Evolutionary conservation across 257 asterid genomes (phyloP).

Genomic region (Cinchona pubescens): DNA sequence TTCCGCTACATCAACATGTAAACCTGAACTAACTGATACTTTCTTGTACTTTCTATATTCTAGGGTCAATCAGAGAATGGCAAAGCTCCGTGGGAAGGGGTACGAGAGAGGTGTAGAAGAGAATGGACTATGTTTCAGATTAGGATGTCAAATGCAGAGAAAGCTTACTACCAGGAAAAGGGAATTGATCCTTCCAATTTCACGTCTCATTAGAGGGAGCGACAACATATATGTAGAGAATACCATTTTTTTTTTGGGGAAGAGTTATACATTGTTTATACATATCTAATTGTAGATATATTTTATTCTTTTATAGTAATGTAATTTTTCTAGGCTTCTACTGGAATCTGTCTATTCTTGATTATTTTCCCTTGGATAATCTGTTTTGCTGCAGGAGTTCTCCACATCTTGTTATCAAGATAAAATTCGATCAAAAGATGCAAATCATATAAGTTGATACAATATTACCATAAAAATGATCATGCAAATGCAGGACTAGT

Average conservation of each 20-base stretch:
- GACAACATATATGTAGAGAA: background rate
- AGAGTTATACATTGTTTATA: background rate
- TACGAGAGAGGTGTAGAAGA: slow-evolving; percentile 57
- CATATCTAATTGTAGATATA: slow-evolving; percentile 1
- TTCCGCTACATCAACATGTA: background rate
- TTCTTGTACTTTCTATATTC: slow-evolving; percentile 9
- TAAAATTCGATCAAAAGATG: background rate
- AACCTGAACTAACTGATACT: background rate
- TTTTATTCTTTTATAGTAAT: background rate
- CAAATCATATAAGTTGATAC: no score
- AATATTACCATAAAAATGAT: no score
- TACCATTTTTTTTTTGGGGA: slow-evolving; percentile 4
- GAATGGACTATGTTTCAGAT: slow-evolving; percentile 76
- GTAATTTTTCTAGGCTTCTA: background rate
- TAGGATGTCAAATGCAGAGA: slow-evolving; percentile 63
- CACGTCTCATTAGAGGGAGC: slow-evolving; percentile 24
- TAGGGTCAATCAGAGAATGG: slow-evolving; percentile 64
- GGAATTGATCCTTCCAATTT: slow-evolving; percentile 45
- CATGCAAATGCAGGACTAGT: no score
- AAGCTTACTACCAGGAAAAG: slow-evolving; percentile 45
- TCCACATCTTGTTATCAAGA: background rate
- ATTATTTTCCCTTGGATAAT: background rate
- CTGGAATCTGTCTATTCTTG: background rate
- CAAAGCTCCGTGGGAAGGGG: slow-evolving; percentile 84
- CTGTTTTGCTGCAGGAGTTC: background rate